phyloP scores from a whole-genome alignment of 225 moss, liverwort and hornwort species.

The Straminergon stramineum region DNA sequence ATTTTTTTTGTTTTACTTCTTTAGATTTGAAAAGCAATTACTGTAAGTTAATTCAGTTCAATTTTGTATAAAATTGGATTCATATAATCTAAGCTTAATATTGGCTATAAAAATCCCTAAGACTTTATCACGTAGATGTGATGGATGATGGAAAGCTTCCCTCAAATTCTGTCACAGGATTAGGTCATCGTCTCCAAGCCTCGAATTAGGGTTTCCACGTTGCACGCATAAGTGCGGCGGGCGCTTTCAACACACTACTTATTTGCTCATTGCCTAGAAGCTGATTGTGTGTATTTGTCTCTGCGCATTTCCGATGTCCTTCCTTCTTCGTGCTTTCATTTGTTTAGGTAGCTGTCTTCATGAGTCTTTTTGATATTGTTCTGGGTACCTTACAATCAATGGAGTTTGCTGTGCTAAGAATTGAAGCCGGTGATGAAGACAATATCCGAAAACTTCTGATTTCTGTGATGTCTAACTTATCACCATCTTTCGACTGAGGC shows the following conservation, averaged over 20 bases:
- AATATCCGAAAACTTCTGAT: constrained; percentile 18
- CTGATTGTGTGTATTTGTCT: fast-evolving
- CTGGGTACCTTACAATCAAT: background rate
- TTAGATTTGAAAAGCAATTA: background rate
- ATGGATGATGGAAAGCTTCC: background rate
- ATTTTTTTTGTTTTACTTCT: background rate
- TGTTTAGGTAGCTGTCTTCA: background rate
- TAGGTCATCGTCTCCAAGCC: background rate
- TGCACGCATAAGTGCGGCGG: background rate
- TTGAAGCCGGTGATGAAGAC: constrained; percentile 7
- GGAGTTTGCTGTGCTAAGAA: background rate
- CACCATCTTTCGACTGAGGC: constrained; percentile 45
- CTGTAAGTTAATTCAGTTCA: background rate
- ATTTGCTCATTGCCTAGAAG: fast-evolving
- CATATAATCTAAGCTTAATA: background rate
- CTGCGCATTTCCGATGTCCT: background rate
- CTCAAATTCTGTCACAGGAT: background rate
- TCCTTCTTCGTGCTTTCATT: fast-evolving
- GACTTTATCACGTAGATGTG: background rate
- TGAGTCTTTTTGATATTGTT: too few species aligned
- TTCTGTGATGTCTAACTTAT: constrained; percentile 3
- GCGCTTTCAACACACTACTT: fast-evolving
- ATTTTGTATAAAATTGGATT: background rate
- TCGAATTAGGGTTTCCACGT: background rate
- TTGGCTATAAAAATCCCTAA: background rate